phyloP scores from a whole-genome alignment of 176 grass and related monocot species.

The Carex kokanica region DNA sequence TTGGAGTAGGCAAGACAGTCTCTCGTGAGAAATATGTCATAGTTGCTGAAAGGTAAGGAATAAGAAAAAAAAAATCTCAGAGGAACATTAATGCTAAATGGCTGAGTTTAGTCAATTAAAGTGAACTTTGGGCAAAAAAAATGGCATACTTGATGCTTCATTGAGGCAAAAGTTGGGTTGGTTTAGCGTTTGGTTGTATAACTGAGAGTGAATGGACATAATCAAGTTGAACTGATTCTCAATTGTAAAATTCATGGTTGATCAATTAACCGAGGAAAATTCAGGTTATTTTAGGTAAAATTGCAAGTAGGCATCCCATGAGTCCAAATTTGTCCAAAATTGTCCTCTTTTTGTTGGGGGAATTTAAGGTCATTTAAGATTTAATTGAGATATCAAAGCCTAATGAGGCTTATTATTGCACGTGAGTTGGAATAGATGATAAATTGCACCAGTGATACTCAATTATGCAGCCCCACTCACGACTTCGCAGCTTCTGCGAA shows the following conservation, averaged over 20 bases:
- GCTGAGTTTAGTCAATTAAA: background rate
- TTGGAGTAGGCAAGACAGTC: slow-evolving; percentile 81
- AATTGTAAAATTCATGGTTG: background rate
- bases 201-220: background rate
- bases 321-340: background rate
- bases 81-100: background rate
- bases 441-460: background rate
- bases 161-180: background rate
- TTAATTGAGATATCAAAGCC: background rate
- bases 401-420: background rate
- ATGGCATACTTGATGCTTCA: background rate
- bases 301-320: background rate
- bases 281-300: slow-evolving; percentile 1
- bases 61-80: background rate
- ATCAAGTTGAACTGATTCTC: background rate
- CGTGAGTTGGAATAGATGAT: background rate
- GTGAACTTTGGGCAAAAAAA: background rate
- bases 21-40: slow-evolving; percentile 89
- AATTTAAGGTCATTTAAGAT: background rate
- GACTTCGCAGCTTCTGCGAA: too few relatives aligned
- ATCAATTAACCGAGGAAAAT: background rate
- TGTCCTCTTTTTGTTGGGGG: background rate
- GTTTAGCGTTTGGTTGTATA: background rate
- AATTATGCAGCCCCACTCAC: too few relatives aligned
- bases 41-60: slow-evolving; percentile 64